Evolutionary conservation across 2,329 filamentous ascomycete species (phyloP).

Genomic region (Zasmidium citrigriseum): DNA sequence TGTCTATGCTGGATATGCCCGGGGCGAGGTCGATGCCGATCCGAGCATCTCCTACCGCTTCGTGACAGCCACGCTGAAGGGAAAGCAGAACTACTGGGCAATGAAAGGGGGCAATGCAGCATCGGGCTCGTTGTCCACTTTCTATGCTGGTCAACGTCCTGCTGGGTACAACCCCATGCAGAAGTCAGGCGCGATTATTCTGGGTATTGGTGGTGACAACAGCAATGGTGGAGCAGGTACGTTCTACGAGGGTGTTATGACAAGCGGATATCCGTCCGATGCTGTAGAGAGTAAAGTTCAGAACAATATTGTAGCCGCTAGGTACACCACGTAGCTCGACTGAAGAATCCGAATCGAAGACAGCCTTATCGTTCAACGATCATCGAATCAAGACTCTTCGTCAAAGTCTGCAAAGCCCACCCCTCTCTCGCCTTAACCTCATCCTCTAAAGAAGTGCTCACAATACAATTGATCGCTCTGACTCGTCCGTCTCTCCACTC

Average conservation of each 20-base stretch:
- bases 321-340: conserved; percentile 57
- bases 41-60: conserved; percentile 58
- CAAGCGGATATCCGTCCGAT: conserved; percentile 61
- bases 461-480: too few species aligned
- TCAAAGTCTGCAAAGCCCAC: too few species aligned
- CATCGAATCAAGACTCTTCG: too few species aligned
- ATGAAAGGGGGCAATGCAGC: conserved; percentile 60
- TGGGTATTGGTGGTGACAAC: conserved; percentile 68
- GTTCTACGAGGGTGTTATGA: conserved; percentile 64
- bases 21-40: conserved; percentile 51
- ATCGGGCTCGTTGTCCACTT: conserved; percentile 58
- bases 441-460: too few species aligned
- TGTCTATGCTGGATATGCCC: conserved; percentile 58
- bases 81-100: conserved; percentile 57
- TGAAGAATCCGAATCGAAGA: too few species aligned
- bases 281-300: conserved; percentile 52
- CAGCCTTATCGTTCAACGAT: too few species aligned
- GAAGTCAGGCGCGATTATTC: conserved; percentile 65
- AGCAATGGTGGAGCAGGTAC: conserved; percentile 57
- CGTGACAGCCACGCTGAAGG: conserved; percentile 59
- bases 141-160: conserved; percentile 59
- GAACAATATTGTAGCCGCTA: conserved; percentile 50
- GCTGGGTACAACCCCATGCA: conserved; percentile 58
- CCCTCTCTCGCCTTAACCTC: too few species aligned
- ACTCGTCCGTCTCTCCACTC: too few species aligned